phyloP scores from a whole-genome alignment of 345 rosid species.

The Raphanus sativus region DNA sequence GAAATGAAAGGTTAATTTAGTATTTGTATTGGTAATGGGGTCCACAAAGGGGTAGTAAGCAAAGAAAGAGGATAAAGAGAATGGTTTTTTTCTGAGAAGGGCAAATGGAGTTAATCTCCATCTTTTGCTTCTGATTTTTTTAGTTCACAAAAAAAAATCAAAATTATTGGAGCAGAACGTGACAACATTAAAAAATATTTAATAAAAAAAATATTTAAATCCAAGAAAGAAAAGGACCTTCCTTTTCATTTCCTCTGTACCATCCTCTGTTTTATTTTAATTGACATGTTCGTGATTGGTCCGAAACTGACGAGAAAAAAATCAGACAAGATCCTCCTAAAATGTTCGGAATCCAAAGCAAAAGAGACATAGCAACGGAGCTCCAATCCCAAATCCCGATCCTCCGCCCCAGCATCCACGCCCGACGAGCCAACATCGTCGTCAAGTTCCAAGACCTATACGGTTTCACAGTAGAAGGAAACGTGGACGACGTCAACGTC shows the following conservation, averaged over 20 bases:
- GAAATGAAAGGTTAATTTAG: too few species aligned
- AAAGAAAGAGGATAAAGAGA: too few species aligned
- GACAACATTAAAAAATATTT: constrained; percentile 22
- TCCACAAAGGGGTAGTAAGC: too few species aligned
- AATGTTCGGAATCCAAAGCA: constrained; percentile 70
- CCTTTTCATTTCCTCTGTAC: neutral
- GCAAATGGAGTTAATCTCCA: too few species aligned
- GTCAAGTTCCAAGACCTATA: constrained; percentile 96
- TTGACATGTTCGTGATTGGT: neutral
- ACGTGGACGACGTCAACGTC: constrained; percentile 95
- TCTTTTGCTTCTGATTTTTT: constrained; percentile 18
- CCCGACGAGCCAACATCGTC: constrained; percentile 82
- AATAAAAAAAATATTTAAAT: neutral
- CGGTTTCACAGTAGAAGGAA: constrained; percentile 95
- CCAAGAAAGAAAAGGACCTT: neutral
- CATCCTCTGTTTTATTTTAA: neutral
- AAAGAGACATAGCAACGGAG: constrained; percentile 65
- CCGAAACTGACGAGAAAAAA: neutral
- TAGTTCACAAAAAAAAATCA: neutral
- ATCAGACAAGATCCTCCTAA: neutral
- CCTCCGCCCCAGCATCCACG: constrained; percentile 95
- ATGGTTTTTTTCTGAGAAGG: too few species aligned
- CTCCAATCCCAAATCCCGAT: constrained; percentile 73
- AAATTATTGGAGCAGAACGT: constrained; percentile 22
- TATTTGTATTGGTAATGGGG: too few species aligned